Conservation (phyloP, 2,329 filamentous ascomycete genomes). For the Hypoxylon sp. region DNA sequence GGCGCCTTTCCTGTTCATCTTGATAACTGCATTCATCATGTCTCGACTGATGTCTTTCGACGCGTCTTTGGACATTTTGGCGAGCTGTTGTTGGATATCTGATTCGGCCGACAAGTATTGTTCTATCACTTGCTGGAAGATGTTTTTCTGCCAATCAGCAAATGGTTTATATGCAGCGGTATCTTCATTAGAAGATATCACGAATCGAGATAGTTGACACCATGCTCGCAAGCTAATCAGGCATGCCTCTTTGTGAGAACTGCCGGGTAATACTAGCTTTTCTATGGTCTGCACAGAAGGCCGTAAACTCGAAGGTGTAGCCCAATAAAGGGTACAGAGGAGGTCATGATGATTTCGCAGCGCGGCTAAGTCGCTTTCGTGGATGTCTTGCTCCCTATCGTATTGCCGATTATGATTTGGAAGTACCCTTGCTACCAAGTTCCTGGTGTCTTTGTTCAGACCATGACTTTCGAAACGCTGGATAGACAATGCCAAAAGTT, state of each 20-base stretch:
- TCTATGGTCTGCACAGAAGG: constrained; percentile 64
- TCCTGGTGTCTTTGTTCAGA: constrained; percentile 65
- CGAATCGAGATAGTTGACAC: constrained; percentile 68
- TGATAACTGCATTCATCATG: constrained; percentile 59
- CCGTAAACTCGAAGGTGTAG: constrained; percentile 62
- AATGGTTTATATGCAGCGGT: constrained; percentile 58
- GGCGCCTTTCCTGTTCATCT: constrained; percentile 60
- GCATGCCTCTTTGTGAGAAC: constrained; percentile 72
- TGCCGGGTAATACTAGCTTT: constrained; percentile 65
- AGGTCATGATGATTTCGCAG: constrained; percentile 75
- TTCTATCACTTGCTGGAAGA: constrained; percentile 65
- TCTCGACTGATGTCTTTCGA: constrained; percentile 50
- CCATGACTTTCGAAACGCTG: constrained; percentile 57
- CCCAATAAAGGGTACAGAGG: constrained; percentile 72
- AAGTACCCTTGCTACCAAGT: constrained; percentile 67
- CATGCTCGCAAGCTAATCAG: constrained; percentile 70
- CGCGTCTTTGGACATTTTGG: constrained; percentile 57
- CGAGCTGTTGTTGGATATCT: constrained; percentile 65
- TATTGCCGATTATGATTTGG: constrained; percentile 73
- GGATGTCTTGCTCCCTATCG: constrained; percentile 67
- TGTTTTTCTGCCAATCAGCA: constrained; percentile 63
- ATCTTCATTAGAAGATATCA: constrained; percentile 57
- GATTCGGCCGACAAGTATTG: constrained; percentile 65
- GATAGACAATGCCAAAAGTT: constrained; percentile 67
- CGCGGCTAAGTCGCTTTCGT: constrained; percentile 68